Evolutionary conservation across 441 rosid species (phyloP).

Genomic region (Pelargonium australe): DNA sequence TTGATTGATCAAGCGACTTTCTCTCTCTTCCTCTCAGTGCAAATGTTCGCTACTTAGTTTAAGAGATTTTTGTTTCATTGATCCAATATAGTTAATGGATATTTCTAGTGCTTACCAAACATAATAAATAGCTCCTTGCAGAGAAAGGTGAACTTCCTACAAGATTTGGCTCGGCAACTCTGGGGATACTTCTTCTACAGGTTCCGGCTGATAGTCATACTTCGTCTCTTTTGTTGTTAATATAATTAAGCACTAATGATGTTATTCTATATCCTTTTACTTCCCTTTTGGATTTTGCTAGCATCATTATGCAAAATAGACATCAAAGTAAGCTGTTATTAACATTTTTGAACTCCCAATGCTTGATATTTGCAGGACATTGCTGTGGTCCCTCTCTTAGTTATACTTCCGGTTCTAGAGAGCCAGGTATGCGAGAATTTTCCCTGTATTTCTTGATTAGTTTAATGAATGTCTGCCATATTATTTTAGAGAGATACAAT

Average conservation of each 20-base stretch:
- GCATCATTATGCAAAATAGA: conserved; percentile 19
- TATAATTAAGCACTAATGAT: conserved; percentile 8
- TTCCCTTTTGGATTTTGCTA: conserved; percentile 13
- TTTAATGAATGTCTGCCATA: background rate
- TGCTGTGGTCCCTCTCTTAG: conserved; percentile 91
- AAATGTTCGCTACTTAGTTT: conserved; percentile 6
- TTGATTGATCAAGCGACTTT: background rate
- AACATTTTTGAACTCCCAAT: conserved; percentile 19
- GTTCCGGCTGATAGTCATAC: conserved; percentile 29
- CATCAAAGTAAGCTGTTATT: conserved; percentile 19
- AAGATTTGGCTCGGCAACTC: conserved; percentile 93
- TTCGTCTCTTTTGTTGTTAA: background rate
- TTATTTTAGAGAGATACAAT: background rate
- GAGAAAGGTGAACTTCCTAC: conserved; percentile 99
- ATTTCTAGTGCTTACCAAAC: conserved; percentile 32
- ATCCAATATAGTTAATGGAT: conserved; percentile 5
- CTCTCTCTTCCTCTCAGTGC: background rate
- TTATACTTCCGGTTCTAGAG: conserved; percentile 86
- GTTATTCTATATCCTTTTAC: conserved; percentile 21
- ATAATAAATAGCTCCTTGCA: conserved; percentile 78
- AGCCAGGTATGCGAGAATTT: conserved; percentile 52
- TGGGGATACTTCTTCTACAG: conserved; percentile 97
- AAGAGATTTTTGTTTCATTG: conserved; percentile 1
- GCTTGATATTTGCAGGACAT: conserved; percentile 64
- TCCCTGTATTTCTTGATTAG: background rate